These are phyloP conservation scores for Eucalyptus regnans DNA, from an alignment of 345 rosid genomes.

Conservation along the genomic window DNA sequence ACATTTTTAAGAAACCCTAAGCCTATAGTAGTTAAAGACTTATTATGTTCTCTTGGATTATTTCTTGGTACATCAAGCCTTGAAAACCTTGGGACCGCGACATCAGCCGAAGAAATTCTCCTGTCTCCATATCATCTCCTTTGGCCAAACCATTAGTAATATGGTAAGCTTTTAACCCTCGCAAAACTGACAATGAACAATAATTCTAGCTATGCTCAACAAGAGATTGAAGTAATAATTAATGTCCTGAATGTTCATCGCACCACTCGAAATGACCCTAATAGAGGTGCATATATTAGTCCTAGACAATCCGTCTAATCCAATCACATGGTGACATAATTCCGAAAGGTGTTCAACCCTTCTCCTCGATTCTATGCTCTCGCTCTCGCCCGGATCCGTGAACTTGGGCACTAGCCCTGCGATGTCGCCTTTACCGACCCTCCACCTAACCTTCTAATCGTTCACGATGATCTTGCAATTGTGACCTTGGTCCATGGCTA, in stretches of 20 bases:
- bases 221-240: not conserved
- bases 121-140: too few species aligned
- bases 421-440: constrained; percentile 4
- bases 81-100: not conserved
- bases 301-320: not conserved
- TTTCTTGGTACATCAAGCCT: not conserved
- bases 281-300: not conserved
- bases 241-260: not conserved
- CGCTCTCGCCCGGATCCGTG: constrained; percentile 2
- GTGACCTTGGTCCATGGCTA: constrained; percentile 14
- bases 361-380: constrained; percentile 3
- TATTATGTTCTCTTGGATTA: too few species aligned
- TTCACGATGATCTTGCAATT: constrained; percentile 20
- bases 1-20: not conserved
- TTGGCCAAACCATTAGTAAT: too few species aligned
- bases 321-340: not conserved
- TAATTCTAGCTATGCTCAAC: not conserved
- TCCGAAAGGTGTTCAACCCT: not conserved
- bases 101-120: too few species aligned
- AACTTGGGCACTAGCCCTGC: not conserved
- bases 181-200: not conserved
- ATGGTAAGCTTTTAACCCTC: too few species aligned
- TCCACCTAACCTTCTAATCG: constrained; percentile 27
- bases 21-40: not conserved
- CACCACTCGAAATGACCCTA: not conserved